Evolutionary conservation across 2,329 filamentous ascomycete genomes (phyloP).

Genomic region (Chaetomium globosum): DNA sequence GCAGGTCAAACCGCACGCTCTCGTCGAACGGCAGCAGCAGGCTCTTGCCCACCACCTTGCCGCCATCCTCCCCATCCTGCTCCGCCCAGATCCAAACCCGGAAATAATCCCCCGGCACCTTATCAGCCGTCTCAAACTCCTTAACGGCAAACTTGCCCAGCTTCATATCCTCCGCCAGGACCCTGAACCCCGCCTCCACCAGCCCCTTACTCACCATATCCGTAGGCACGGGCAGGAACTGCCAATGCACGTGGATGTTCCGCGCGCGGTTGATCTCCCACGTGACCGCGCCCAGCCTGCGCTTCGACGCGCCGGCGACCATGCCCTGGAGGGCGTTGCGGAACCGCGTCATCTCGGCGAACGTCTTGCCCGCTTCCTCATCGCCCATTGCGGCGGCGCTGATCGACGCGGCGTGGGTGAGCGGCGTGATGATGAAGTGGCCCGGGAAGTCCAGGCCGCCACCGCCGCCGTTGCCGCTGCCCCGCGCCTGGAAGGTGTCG

Average conservation of each 20-base stretch:
- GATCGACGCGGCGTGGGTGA: slow-evolving; percentile 78
- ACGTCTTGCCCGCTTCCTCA: slow-evolving; percentile 61
- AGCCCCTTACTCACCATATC: slow-evolving; percentile 70
- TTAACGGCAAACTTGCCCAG: slow-evolving; percentile 56
- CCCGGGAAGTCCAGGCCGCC: slow-evolving; percentile 71
- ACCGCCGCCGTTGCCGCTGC: too few relatives aligned
- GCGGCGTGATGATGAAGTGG: slow-evolving; percentile 89
- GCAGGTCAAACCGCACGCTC: slow-evolving; percentile 79
- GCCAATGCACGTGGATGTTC: slow-evolving; percentile 92
- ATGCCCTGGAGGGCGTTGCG: slow-evolving; percentile 76
- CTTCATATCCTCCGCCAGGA: slow-evolving; percentile 76
- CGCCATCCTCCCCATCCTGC: slow-evolving; percentile 51
- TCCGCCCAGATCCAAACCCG: slow-evolving; percentile 77
- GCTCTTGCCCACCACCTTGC: slow-evolving; percentile 62
- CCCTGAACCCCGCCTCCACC: slow-evolving; percentile 85
- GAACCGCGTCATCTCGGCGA: slow-evolving; percentile 81
- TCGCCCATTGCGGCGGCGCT: slow-evolving; percentile 43
- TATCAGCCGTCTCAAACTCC: slow-evolving; percentile 54
- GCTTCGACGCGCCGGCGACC: slow-evolving; percentile 59
- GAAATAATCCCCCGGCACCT: slow-evolving; percentile 69
- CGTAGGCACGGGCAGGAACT: slow-evolving; percentile 76
- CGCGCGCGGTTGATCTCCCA: slow-evolving; percentile 86
- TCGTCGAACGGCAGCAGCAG: slow-evolving; percentile 74
- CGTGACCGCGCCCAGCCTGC: slow-evolving; percentile 76
- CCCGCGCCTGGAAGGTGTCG: slow-evolving; percentile 64